A percentile compares a stretch with the other conserved stretches of the same genome.
Evolutionary conservation across 2,329 filamentous ascomycete species (phyloP).

Genomic region (Sporothrix curviconia): DNA sequence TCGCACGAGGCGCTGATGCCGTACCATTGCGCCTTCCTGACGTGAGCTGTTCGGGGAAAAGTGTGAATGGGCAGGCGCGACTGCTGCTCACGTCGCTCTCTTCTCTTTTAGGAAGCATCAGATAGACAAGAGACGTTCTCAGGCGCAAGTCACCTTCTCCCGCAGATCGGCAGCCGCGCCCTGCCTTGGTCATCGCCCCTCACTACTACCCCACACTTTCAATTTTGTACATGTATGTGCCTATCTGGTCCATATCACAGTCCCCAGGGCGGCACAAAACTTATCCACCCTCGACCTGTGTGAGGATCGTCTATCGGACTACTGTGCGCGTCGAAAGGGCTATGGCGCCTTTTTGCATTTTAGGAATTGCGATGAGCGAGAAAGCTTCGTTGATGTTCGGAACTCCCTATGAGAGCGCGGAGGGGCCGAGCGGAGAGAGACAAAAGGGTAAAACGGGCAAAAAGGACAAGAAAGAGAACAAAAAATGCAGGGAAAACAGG

Average conservation of each 20-base stretch:
- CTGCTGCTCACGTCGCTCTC: no score
- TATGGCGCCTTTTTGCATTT: not conserved
- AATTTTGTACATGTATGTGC: no score
- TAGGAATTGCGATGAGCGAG: constrained; percentile 6
- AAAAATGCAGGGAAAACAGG: not conserved
- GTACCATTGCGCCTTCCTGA: no score
- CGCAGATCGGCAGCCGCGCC: constrained; percentile 9
- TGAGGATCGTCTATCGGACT: no score
- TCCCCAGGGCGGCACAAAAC: no score
- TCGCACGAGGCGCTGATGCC: no score
- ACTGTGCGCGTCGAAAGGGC: no score
- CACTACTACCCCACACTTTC: not conserved
- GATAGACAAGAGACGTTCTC: not conserved
- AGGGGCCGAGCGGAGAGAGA: constrained; percentile 6
- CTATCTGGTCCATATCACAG: no score
- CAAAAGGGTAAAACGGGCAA: not conserved
- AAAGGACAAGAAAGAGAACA: not conserved
- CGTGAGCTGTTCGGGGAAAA: no score
- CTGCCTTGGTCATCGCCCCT: not conserved
- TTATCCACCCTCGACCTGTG: no score
- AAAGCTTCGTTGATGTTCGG: no score
- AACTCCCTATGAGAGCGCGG: not conserved
- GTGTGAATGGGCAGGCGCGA: not conserved
- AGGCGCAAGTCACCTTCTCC: not conserved
- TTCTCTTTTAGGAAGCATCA: no score